Conservation (phyloP, 2,329 filamentous ascomycete species). For the Alternaria panax region DNA sequence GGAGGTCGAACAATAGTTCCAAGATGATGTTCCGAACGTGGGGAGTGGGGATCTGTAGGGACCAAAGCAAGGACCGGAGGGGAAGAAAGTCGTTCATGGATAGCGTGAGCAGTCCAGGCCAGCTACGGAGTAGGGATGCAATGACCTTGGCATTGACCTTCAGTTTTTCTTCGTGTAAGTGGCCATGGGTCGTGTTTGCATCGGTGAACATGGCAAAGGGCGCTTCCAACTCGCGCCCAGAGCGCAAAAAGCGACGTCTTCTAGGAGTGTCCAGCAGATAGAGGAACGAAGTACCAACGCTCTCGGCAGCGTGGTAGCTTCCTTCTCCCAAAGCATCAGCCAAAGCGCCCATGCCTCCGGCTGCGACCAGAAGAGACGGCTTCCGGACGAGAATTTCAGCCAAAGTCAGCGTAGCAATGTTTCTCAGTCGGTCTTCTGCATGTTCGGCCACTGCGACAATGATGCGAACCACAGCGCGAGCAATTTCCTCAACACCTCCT, state of each 20-base stretch:
- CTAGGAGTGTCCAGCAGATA: conserved; percentile 87
- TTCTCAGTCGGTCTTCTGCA: conserved; percentile 81
- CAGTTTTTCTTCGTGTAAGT: conserved; percentile 67
- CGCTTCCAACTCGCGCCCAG: conserved; percentile 87
- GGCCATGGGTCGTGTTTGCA: conserved; percentile 62
- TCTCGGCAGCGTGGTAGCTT: conserved; percentile 90
- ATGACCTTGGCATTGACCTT: conserved; percentile 94
- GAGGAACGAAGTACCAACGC: conserved; percentile 83
- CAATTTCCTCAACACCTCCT: conserved; percentile 86
- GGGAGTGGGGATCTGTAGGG: conserved; percentile 65
- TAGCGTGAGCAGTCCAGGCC: conserved; percentile 88
- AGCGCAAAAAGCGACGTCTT: conserved; percentile 80
- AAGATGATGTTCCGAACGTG: conserved; percentile 77
- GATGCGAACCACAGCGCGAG: conserved; percentile 83
- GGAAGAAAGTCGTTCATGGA: conserved; percentile 88
- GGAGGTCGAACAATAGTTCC: conserved; percentile 81
- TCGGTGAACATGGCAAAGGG: conserved; percentile 92
- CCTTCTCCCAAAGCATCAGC: conserved; percentile 92
- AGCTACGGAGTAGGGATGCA: conserved; percentile 86
- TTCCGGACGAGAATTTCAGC: conserved; percentile 90
- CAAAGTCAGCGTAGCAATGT: conserved; percentile 91
- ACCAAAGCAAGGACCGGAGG: conserved; percentile 78
- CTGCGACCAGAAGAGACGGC: conserved; percentile 78
- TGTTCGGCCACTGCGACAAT: conserved; percentile 91
- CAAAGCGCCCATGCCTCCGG: conserved; percentile 84